A percentile compares a stretch with the other conserved stretches of the same genome.
These are phyloP conservation scores for Leccinum pachyderme DNA, from an alignment of 1,284 basidiomycete species.

Conservation along the genomic window DNA sequence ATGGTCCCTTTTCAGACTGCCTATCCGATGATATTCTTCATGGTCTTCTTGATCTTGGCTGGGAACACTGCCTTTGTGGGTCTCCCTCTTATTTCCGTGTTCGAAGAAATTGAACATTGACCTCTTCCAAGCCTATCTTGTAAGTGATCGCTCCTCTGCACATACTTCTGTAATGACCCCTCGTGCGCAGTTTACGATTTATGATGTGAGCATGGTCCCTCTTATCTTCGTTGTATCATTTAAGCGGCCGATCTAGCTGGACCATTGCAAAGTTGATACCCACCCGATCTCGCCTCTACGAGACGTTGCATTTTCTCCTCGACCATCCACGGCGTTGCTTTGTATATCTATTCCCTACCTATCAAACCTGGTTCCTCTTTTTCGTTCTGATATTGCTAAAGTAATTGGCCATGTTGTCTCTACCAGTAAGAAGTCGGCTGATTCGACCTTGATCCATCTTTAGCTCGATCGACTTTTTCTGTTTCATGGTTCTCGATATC, in stretches of 20 bases:
- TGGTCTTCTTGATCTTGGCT: slow-evolving; percentile 59
- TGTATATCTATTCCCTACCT: slow-evolving; percentile 92
- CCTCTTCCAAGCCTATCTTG: slow-evolving; percentile 62
- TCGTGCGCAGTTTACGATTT: slow-evolving; percentile 27
- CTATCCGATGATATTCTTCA: slow-evolving; percentile 70
- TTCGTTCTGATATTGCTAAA: slow-evolving; percentile 67
- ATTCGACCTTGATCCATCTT: slow-evolving; percentile 3
- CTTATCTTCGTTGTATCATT: not conserved
- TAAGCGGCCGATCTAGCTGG: slow-evolving; percentile 58
- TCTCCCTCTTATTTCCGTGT: slow-evolving; percentile 30
- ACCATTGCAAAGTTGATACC: slow-evolving; percentile 63
- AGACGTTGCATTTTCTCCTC: slow-evolving; percentile 88
- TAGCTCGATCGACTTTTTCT: slow-evolving; percentile 83
- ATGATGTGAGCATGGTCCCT: slow-evolving; percentile 26
- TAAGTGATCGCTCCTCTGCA: slow-evolving; percentile 37
- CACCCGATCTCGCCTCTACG: slow-evolving; percentile 57
- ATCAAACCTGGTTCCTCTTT: slow-evolving; percentile 92
- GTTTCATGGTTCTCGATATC: slow-evolving; percentile 87
- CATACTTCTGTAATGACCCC: not conserved
- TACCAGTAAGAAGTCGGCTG: not conserved
- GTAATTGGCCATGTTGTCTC: slow-evolving; percentile 39
- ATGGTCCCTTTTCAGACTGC: slow-evolving; percentile 88
- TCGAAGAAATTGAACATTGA: not conserved
- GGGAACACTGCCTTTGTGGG: slow-evolving; percentile 92
- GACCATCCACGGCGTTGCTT: slow-evolving; percentile 97